Evolutionary conservation across 495 filamentous ascomycete genomes (phyloP).

Genomic region (Penicillium soppii): DNA sequence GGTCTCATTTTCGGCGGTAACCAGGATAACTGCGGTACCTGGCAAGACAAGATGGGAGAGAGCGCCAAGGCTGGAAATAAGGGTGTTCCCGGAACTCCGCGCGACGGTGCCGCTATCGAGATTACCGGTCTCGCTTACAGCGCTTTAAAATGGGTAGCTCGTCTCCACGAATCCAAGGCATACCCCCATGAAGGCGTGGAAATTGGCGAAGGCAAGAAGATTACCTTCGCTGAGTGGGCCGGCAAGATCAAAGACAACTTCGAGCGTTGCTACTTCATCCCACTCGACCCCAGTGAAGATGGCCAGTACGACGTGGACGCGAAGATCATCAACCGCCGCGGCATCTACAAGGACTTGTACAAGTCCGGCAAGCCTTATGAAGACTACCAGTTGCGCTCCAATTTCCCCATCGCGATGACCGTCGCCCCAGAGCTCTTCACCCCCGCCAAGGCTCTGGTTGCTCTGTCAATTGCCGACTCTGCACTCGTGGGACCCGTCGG

Average conservation of each 20-base stretch:
- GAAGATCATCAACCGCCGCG: slow-evolving; percentile 76
- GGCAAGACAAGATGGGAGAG: slow-evolving; percentile 99
- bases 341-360: slow-evolving; percentile 98
- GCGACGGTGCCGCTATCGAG: slow-evolving; percentile 93
- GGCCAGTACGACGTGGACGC: slow-evolving; percentile 75
- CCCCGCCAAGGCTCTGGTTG: slow-evolving; percentile 68
- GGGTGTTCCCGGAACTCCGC: slow-evolving; percentile 91
- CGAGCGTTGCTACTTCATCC: slow-evolving; percentile 87
- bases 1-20: slow-evolving; percentile 94
- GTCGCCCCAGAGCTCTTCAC: slow-evolving; percentile 88
- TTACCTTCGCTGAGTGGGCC: slow-evolving; percentile 82
- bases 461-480: slow-evolving; percentile 75
- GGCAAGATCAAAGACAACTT: slow-evolving; percentile 79
- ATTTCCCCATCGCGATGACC: slow-evolving; percentile 95
- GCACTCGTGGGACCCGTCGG: slow-evolving; percentile 82
- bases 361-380: slow-evolving; percentile 90
- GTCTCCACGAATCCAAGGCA: slow-evolving; percentile 61
- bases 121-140: slow-evolving; percentile 93
- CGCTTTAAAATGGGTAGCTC: slow-evolving; percentile 74
- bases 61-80: slow-evolving; percentile 86
- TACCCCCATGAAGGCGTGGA: slow-evolving; percentile 73
- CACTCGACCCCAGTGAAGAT: slow-evolving; percentile 66
- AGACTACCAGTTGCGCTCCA: slow-evolving; percentile 93
- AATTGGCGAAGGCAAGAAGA: slow-evolving; percentile 49
- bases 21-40: slow-evolving; percentile 94